These are phyloP conservation scores for Ustilago hordei DNA, from an alignment of 1,284 basidiomycete species.

Conservation along the genomic window DNA sequence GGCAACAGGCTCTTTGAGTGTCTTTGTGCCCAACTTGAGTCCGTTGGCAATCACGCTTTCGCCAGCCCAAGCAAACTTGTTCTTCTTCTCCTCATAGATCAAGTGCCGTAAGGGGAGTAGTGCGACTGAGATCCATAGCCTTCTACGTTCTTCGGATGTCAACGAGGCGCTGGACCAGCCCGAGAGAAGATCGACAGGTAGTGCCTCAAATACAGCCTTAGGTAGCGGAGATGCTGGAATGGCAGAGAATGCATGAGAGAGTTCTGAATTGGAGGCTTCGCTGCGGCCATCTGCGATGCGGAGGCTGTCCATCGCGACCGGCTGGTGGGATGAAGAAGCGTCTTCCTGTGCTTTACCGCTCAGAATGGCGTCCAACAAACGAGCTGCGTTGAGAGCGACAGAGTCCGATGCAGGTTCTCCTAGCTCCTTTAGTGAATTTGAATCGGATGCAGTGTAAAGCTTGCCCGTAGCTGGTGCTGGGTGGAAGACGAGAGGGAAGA, in stretches of 20 bases:
- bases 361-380: constrained; percentile 42
- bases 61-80: constrained; percentile 58
- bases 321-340: constrained; percentile 14
- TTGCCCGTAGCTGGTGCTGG: constrained; percentile 46
- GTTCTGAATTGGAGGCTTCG: constrained; percentile 12
- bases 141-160: constrained; percentile 29
- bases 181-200: constrained; percentile 24
- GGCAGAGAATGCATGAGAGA: constrained; percentile 34
- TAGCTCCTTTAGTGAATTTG: background rate
- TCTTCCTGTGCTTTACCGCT: constrained; percentile 21
- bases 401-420: constrained; percentile 23
- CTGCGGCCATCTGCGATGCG: constrained; percentile 19
- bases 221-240: constrained; percentile 26
- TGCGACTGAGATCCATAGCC: constrained; percentile 56
- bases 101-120: constrained; percentile 50
- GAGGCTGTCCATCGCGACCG: constrained; percentile 36
- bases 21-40: constrained; percentile 63
- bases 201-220: constrained; percentile 31
- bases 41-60: constrained; percentile 56
- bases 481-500: constrained; percentile 61
- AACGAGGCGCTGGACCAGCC: constrained; percentile 37
- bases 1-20: constrained; percentile 58
- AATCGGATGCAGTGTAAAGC: constrained; percentile 6
- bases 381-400: constrained; percentile 43
- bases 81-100: constrained; percentile 57